phyloP scores from a whole-genome alignment of 2,329 filamentous ascomycete genomes.

The Pyricularia grisea region DNA sequence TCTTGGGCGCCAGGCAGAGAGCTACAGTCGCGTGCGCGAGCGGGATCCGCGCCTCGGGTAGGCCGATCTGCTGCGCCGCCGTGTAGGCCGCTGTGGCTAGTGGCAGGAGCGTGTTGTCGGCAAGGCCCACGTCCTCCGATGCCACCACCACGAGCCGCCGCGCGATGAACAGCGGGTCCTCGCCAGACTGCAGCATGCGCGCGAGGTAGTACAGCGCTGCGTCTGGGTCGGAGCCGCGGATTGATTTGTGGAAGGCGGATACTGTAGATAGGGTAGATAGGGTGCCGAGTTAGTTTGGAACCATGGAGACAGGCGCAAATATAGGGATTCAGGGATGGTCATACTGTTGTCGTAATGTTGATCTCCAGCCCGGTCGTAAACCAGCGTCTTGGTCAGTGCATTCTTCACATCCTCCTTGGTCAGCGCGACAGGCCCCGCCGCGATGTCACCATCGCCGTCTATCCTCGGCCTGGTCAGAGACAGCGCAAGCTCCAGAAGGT shows the following conservation, averaged over 20 bases:
- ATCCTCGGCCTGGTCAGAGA: slow-evolving; percentile 49
- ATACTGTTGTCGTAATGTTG: slow-evolving; percentile 86
- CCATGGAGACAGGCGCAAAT: neutral
- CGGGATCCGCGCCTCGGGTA: slow-evolving; percentile 90
- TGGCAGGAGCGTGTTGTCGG: slow-evolving; percentile 73
- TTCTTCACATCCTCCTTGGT: slow-evolving; percentile 72
- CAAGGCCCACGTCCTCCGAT: slow-evolving; percentile 85
- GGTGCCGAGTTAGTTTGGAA: neutral
- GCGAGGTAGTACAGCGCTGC: slow-evolving; percentile 90
- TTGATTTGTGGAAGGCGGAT: slow-evolving; percentile 91
- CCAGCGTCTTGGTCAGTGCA: slow-evolving; percentile 79
- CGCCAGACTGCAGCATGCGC: slow-evolving; percentile 90
- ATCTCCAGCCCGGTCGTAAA: slow-evolving; percentile 91
- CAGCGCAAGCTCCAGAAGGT: slow-evolving; percentile 82
- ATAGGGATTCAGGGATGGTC: neutral
- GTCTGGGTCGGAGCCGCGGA: slow-evolving; percentile 78
- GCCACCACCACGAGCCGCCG: slow-evolving; percentile 91
- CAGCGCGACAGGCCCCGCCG: slow-evolving; percentile 38
- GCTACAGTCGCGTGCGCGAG: slow-evolving; percentile 82
- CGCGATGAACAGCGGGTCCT: slow-evolving; percentile 88
- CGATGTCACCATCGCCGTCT: neutral
- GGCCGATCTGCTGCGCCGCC: slow-evolving; percentile 84
- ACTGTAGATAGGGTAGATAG: slow-evolving; percentile 24
- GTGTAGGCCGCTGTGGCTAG: slow-evolving; percentile 81
- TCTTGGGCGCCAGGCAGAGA: slow-evolving; percentile 72